Percentiles rank a stretch among this genome's conserved stretches.
These are phyloP conservation scores for Camelina hispida DNA, from an alignment of 345 rosid species.

Conservation along the genomic window DNA sequence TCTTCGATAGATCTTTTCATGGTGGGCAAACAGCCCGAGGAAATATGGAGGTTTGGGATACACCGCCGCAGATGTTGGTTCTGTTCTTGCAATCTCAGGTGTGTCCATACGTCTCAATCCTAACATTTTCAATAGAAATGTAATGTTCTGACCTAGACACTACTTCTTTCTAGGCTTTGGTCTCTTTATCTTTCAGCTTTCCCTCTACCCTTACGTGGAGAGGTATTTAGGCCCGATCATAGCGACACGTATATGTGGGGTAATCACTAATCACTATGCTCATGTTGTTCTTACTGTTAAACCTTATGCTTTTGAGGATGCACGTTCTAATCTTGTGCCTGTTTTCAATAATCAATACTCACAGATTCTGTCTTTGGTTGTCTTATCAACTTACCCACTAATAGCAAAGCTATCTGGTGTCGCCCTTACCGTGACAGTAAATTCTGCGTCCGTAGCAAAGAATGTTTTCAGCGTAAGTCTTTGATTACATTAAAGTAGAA, in stretches of 20 bases:
- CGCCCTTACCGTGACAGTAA: conserved; percentile 56
- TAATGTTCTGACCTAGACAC: conserved; percentile 14
- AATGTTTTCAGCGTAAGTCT: conserved; percentile 67
- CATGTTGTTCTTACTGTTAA: not conserved
- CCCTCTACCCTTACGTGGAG: conserved; percentile 64
- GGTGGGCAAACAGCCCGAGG: conserved; percentile 90
- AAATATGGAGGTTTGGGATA: conserved; percentile 73
- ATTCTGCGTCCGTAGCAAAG: conserved; percentile 72
- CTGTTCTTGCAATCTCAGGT: conserved; percentile 82
- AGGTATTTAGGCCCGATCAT: conserved; percentile 68
- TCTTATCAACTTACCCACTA: conserved; percentile 67
- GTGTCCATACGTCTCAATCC: conserved; percentile 2
- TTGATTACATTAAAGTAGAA: not conserved
- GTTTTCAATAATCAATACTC: conserved; percentile 22
- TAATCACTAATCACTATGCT: conserved; percentile 45
- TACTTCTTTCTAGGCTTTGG: conserved; percentile 60
- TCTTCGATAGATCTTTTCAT: conserved; percentile 63
- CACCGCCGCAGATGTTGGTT: conserved; percentile 69
- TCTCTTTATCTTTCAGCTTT: conserved; percentile 79
- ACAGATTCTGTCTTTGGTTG: conserved; percentile 62
- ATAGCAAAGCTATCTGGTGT: conserved; percentile 75
- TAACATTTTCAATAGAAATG: not conserved
- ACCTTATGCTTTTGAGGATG: conserved; percentile 5
- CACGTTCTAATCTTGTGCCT: conserved; percentile 26
- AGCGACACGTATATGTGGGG: conserved; percentile 69